Conservation (phyloP, 2,329 filamentous ascomycete species). For the Cladosporium phlei region DNA sequence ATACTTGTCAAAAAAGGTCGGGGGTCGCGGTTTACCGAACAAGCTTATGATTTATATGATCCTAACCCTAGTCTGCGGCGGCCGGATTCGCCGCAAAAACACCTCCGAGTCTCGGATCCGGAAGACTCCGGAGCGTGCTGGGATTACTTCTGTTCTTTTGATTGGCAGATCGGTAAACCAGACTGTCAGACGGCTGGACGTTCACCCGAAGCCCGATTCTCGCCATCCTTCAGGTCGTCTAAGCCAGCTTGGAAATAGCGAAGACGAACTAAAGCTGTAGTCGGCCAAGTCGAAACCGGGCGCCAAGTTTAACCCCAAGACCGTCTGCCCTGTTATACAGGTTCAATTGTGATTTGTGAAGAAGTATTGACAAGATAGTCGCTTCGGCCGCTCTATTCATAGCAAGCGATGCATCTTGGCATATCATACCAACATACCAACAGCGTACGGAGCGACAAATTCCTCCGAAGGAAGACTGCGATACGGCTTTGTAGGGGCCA, state of each 20-base stretch:
- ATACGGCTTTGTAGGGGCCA: neutral
- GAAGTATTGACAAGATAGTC: neutral
- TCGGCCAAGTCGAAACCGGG: slow-evolving; percentile 4
- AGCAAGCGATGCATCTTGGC: slow-evolving; percentile 10
- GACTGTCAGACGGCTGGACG: neutral
- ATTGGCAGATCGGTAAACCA: slow-evolving; percentile 1
- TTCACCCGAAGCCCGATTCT: neutral
- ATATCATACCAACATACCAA: slow-evolving; percentile 7
- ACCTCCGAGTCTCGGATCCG: too few relatives aligned
- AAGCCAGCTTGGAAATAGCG: slow-evolving; percentile 7
- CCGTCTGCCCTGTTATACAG: neutral
- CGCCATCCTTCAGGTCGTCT: neutral
- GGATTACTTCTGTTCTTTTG: neutral
- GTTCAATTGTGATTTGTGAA: neutral
- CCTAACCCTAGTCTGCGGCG: too few relatives aligned
- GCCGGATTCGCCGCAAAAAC: too few relatives aligned
- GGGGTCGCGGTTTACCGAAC: too few relatives aligned
- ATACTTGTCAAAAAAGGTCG: too few relatives aligned
- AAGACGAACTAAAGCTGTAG: slow-evolving; percentile 1
- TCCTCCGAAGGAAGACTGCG: neutral
- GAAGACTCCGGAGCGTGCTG: too few relatives aligned
- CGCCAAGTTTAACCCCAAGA: neutral
- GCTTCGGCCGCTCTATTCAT: slow-evolving; percentile 2
- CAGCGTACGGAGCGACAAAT: neutral
- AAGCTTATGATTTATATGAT: too few relatives aligned